Percentiles rank a stretch among this genome's conserved stretches.
phyloP scores from a whole-genome alignment of 164 flowering plant genomes.

The Malania oleifera region DNA sequence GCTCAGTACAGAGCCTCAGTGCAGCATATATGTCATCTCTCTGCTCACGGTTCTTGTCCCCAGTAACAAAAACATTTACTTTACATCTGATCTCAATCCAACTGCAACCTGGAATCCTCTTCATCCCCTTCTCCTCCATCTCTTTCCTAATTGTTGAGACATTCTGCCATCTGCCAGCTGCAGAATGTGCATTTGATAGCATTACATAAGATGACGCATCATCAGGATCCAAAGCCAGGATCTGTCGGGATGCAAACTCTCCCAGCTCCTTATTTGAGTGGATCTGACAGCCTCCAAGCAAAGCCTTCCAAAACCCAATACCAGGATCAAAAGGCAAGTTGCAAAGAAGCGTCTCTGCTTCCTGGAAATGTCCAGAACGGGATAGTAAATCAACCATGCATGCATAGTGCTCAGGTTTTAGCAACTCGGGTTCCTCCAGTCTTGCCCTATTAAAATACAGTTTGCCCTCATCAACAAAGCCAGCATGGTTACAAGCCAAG shows the following conservation, averaged over 20 bases:
- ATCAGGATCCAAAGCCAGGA: slow-evolving; percentile 51
- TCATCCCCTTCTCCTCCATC: slow-evolving; percentile 59
- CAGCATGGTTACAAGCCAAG: slow-evolving; percentile 75
- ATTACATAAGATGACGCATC: slow-evolving; percentile 71
- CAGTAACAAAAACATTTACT: slow-evolving; percentile 53
- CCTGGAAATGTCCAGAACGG: slow-evolving; percentile 58
- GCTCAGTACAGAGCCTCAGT: slow-evolving; percentile 28
- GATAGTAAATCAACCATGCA: slow-evolving; percentile 73
- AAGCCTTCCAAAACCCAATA: slow-evolving; percentile 86
- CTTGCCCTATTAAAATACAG: slow-evolving; percentile 40
- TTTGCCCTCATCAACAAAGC: slow-evolving; percentile 58
- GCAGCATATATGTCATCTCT: slow-evolving; percentile 37
- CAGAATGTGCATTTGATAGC: slow-evolving; percentile 68
- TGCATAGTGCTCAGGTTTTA: slow-evolving; percentile 70
- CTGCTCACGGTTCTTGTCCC: slow-evolving; percentile 38
- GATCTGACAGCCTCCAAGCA: slow-evolving; percentile 76
- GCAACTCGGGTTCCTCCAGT: slow-evolving; percentile 29
- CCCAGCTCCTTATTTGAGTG: slow-evolving; percentile 59
- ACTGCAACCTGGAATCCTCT: slow-evolving; percentile 66
- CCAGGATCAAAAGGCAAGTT: slow-evolving; percentile 72
- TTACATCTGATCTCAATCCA: slow-evolving; percentile 62
- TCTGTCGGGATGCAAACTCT: slow-evolving; percentile 44
- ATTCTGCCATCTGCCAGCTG: slow-evolving; percentile 59
- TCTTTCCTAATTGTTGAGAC: slow-evolving; percentile 49
- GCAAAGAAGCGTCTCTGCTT: slow-evolving; percentile 45